Evolutionary conservation across 2,329 filamentous ascomycete genomes (phyloP).

Genomic region (Coleophoma cylindrospora): DNA sequence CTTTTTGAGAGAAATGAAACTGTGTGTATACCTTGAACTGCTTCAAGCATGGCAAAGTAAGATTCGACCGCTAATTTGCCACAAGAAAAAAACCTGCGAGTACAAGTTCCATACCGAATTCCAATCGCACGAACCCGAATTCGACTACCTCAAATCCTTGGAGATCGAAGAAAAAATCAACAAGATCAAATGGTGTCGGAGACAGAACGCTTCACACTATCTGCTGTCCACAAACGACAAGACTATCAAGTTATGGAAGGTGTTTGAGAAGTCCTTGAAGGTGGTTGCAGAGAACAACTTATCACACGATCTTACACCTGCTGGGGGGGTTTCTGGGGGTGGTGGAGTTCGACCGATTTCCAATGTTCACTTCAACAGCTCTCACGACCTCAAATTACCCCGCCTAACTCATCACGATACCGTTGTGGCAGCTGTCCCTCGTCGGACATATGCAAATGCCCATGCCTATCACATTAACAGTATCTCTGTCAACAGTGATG

Average conservation of each 20-base stretch:
- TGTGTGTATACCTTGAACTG: slow-evolving; percentile 40
- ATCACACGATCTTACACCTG: slow-evolving; percentile 85
- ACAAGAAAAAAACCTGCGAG: slow-evolving; percentile 99
- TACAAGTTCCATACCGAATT: slow-evolving; percentile 99
- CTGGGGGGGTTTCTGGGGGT: slow-evolving; percentile 60
- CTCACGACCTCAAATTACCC: slow-evolving; percentile 84
- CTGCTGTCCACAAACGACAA: slow-evolving; percentile 98
- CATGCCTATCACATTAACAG: slow-evolving; percentile 99
- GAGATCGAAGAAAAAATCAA: slow-evolving; percentile 99
- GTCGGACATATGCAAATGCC: slow-evolving; percentile 95
- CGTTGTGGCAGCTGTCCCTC: slow-evolving; percentile 91
- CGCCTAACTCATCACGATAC: slow-evolving; percentile 97
- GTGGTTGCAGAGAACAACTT: slow-evolving; percentile 99
- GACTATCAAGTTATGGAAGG: slow-evolving; percentile 99
- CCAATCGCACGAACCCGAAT: slow-evolving; percentile 98
- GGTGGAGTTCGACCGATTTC: slow-evolving; percentile 70
- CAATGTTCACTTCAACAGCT: slow-evolving; percentile 70
- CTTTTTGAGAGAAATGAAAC: slow-evolving; percentile 94
- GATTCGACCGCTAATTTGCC: slow-evolving; percentile 7
- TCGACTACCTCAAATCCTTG: slow-evolving; percentile 97
- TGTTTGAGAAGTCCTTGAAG: slow-evolving; percentile 98
- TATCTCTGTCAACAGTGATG: slow-evolving; percentile 99
- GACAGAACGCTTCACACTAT: slow-evolving; percentile 98
- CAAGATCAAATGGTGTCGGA: slow-evolving; percentile 99
- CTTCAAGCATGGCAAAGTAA: slow-evolving; percentile 25